phyloP scores from a whole-genome alignment of 73 alveolate species.

The Paramecium sonneborni region DNA sequence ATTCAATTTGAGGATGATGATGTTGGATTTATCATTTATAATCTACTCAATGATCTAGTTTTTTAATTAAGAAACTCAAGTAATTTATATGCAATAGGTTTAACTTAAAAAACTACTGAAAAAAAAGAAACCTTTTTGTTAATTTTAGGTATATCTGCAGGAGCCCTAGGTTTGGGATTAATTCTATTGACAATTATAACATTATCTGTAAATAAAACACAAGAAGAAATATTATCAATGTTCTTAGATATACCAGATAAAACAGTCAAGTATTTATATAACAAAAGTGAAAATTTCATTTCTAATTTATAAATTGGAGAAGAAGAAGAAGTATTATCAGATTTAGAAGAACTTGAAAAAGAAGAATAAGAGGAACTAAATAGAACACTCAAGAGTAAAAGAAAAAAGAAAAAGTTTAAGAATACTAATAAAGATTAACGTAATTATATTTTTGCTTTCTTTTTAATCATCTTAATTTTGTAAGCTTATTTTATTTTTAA shows the following conservation, averaged over 20 bases:
- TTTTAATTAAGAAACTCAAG: slow-evolving; percentile 31
- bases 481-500: slow-evolving; percentile 61
- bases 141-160: slow-evolving; percentile 45
- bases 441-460: not conserved
- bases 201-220: slow-evolving; percentile 45
- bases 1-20: not conserved
- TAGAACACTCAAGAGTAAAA: slow-evolving; percentile 45
- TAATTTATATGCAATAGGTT: not conserved
- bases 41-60: slow-evolving; percentile 33
- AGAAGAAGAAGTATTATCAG: slow-evolving; percentile 64
- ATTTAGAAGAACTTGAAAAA: slow-evolving; percentile 59
- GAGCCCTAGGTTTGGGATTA: slow-evolving; percentile 41
- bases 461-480: slow-evolving; percentile 8
- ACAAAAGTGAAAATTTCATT: slow-evolving; percentile 61
- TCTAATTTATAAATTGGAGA: slow-evolving; percentile 64
- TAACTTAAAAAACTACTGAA: not conserved
- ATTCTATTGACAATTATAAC: not conserved
- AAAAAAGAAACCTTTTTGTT: not conserved
- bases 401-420: slow-evolving; percentile 61
- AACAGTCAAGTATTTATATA: slow-evolving; percentile 55
- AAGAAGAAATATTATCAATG: slow-evolving; percentile 53
- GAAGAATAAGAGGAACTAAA: slow-evolving; percentile 57
- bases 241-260: slow-evolving; percentile 64
- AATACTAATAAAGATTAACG: slow-evolving; percentile 50
- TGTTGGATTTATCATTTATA: slow-evolving; percentile 1